Percentiles rank a stretch among this genome's conserved stretches.
Evolutionary conservation across 345 rosid genomes (phyloP).

Genomic region (Brassica nigra): DNA sequence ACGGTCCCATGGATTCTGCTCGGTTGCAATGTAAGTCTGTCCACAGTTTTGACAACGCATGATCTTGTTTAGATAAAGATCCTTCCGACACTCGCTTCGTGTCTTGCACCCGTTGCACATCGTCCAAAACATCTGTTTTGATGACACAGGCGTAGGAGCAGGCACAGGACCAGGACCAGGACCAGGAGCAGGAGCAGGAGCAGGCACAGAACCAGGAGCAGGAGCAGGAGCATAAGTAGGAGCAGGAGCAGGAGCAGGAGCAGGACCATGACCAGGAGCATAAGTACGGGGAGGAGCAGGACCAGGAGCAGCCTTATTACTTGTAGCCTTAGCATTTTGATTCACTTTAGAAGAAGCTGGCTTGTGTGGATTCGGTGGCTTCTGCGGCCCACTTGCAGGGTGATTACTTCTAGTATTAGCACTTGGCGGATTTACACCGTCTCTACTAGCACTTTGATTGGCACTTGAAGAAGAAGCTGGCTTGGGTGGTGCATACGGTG

Average conservation of each 20-base stretch:
- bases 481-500: not conserved
- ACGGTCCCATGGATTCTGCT: not conserved
- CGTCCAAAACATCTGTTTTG: slow-evolving; percentile 58
- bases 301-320: not conserved
- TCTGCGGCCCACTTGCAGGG: not conserved
- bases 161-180: not conserved
- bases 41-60: not conserved
- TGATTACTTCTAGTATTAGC: not conserved
- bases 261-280: not conserved
- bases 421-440: not conserved
- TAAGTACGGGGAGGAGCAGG: too few relatives aligned
- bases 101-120: slow-evolving; percentile 44
- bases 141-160: not conserved
- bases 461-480: not conserved
- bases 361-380: not conserved
- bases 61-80: not conserved
- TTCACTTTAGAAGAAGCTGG: not conserved
- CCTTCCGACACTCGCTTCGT: not conserved
- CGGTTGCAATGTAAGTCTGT: not conserved
- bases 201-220: not conserved
- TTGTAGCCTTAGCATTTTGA: slow-evolving; percentile 27
- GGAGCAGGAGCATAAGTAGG: not conserved
- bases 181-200: not conserved
- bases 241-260: not conserved
- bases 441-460: not conserved